Conservation (phyloP, 208 protist genomes). For the Crithidia sp. region DNA sequence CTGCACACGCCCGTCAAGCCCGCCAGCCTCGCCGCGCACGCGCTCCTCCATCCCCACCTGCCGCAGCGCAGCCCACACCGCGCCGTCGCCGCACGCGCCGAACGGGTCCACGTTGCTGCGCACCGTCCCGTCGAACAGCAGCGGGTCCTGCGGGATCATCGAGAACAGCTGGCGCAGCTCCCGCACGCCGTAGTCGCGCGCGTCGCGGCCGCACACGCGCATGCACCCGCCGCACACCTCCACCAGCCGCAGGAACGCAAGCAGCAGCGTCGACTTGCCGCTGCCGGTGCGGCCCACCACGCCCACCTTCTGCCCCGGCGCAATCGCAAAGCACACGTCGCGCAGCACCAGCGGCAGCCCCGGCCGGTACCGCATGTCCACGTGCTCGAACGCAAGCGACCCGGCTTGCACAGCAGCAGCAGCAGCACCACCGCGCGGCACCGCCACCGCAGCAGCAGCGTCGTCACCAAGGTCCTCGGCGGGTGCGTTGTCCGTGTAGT, state of each 20-base stretch:
- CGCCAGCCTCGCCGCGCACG: conserved; percentile 29
- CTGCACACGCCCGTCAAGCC: conserved; percentile 47
- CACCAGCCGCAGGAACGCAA: conserved; percentile 69
- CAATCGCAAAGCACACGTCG: conserved; percentile 58
- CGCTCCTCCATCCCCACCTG: conserved; percentile 52
- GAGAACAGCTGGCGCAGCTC: conserved; percentile 72
- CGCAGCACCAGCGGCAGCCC: conserved; percentile 73
- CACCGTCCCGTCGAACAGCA: conserved; percentile 83
- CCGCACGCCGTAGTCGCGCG: conserved; percentile 40
- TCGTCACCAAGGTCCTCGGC: conserved; percentile 36
- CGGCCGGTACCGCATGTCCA: conserved; percentile 74
- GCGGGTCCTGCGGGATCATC: conserved; percentile 86
- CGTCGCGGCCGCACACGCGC: conserved; percentile 43
- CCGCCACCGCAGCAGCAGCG: background rate
- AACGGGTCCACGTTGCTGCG: conserved; percentile 83
- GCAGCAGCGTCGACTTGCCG: conserved; percentile 82
- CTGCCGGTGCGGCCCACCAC: conserved; percentile 85
- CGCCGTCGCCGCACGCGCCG: conserved; percentile 37
- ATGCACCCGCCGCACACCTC: conserved; percentile 62
- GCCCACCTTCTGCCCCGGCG: conserved; percentile 70
- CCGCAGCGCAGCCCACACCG: conserved; percentile 55
- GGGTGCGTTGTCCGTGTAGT: conserved; percentile 69
- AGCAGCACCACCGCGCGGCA: background rate
- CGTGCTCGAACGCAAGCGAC: conserved; percentile 63
- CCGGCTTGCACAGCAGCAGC: background rate